Evolutionary conservation across 1,284 basidiomycete genomes (phyloP).

Genomic region (Xerocomus nothofagi): DNA sequence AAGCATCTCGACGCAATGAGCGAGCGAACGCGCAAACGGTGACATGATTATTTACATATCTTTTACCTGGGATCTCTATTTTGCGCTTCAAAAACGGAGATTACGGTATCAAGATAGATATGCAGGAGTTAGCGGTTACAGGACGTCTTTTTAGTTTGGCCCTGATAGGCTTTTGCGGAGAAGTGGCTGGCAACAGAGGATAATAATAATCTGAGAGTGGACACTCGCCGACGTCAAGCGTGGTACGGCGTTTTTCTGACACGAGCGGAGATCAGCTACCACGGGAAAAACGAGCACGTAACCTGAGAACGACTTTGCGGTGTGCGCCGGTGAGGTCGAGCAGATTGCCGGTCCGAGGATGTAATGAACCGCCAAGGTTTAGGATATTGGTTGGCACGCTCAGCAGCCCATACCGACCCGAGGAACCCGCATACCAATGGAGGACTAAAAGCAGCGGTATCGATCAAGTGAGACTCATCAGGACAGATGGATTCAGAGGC

Average conservation of each 20-base stretch:
- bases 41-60: constrained; percentile 13
- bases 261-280: constrained; percentile 3
- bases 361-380: constrained; percentile 16
- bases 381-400: constrained; percentile 9
- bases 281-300: constrained; percentile 21
- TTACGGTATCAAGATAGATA: constrained; percentile 32
- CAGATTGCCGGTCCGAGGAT: constrained; percentile 17
- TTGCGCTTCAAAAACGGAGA: constrained; percentile 31
- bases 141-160: constrained; percentile 19
- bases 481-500: constrained; percentile 15
- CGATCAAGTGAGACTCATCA: constrained; percentile 23
- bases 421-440: constrained; percentile 13
- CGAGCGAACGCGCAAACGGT: constrained; percentile 5
- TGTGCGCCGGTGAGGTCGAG: constrained; percentile 5
- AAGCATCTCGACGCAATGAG: constrained; percentile 3
- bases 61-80: constrained; percentile 18
- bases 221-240: background rate
- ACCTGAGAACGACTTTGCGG: constrained; percentile 11
- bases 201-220: constrained; percentile 21
- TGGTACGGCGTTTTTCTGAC: background rate
- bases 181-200: constrained; percentile 15
- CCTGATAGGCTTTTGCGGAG: constrained; percentile 37
- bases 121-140: constrained; percentile 31
- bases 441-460: constrained; percentile 27
- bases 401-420: constrained; percentile 7